Conservation (phyloP, 73 alveolate genomes). For the Paramecium sexaurelia region DNA sequence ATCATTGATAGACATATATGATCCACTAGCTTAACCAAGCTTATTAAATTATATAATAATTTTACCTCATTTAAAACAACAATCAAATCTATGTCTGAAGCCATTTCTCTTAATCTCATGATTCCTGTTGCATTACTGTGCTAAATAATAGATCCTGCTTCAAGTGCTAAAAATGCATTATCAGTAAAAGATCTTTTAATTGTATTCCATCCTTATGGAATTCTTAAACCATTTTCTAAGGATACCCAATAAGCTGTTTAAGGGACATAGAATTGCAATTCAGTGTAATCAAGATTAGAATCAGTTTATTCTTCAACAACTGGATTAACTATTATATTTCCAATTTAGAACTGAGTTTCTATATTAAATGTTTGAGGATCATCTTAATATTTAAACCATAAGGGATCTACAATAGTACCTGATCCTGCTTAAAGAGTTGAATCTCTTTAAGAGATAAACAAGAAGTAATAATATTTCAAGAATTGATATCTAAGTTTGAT, state of each 20-base stretch:
- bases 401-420: slow-evolving; percentile 51
- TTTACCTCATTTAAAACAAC: neutral
- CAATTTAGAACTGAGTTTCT: neutral
- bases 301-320: neutral
- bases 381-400: neutral
- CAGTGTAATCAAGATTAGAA: neutral
- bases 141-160: slow-evolving; percentile 13
- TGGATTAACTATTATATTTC: slow-evolving; percentile 25
- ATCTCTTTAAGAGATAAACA: slow-evolving; percentile 20
- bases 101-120: slow-evolving; percentile 20
- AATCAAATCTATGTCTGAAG: slow-evolving; percentile 14
- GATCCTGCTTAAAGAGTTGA: neutral
- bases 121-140: neutral
- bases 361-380: neutral
- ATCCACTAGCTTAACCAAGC: slow-evolving; percentile 22
- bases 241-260: neutral
- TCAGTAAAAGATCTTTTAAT: neutral
- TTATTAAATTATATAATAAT: neutral
- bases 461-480: slow-evolving; percentile 85
- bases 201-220: slow-evolving; percentile 6
- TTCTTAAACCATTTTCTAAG: neutral
- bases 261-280: slow-evolving; percentile 26
- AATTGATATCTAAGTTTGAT: slow-evolving; percentile 87
- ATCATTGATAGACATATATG: neutral
- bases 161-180: slow-evolving; percentile 38